These are phyloP conservation scores for Dianthus caryophyllus DNA, from an alignment of 148 eudicot species.

Conservation along the genomic window DNA sequence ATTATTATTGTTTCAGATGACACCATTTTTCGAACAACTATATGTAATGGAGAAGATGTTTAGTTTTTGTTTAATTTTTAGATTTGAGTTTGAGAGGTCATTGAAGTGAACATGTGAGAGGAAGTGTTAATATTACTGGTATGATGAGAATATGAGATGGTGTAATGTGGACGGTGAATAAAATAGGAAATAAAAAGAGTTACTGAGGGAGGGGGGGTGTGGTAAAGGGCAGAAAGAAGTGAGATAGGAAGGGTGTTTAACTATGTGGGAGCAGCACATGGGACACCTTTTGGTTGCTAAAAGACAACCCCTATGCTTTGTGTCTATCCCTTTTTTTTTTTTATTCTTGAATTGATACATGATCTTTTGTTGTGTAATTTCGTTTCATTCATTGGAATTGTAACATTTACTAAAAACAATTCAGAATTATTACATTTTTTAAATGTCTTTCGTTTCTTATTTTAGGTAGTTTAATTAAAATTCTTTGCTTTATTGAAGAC, in stretches of 20 bases:
- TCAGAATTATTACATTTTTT: no score
- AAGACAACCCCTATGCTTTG: conserved; percentile 35
- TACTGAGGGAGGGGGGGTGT: no score
- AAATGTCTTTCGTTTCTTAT: no score
- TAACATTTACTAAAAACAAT: no score
- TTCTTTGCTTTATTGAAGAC: no score
- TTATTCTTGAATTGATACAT: no score
- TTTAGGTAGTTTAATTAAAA: no score
- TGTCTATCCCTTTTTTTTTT: neutral
- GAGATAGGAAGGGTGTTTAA: conserved; percentile 40
- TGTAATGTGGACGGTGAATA: conserved; percentile 33
- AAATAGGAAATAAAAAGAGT: conserved; percentile 25
- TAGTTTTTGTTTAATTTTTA: neutral
- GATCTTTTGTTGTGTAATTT: no score
- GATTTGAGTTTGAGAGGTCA: conserved; percentile 13
- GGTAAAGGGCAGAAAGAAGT: conserved; percentile 50
- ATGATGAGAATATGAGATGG: no score
- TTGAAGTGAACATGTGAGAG: neutral
- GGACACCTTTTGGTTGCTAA: conserved; percentile 52
- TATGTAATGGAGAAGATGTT: no score
- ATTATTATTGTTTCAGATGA: conserved; percentile 48
- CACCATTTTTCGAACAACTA: conserved; percentile 38
- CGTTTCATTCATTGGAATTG: no score
- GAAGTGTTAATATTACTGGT: no score
- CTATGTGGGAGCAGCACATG: conserved; percentile 68